Base-by-base conservation (phyloP, 2,329 filamentous ascomycete genomes). In the Hortaea sp. region DNA sequence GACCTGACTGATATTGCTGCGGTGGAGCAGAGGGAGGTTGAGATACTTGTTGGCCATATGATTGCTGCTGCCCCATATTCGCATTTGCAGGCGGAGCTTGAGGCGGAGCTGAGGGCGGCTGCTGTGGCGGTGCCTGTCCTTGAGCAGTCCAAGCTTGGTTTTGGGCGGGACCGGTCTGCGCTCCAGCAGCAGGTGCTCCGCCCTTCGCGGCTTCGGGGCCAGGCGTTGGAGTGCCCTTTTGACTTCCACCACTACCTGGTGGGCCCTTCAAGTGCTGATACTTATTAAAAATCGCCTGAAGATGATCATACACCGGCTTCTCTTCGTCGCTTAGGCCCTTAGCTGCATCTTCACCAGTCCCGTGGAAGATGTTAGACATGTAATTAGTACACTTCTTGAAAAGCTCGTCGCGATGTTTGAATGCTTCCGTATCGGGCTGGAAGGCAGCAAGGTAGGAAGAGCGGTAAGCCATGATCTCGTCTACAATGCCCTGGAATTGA, bases 391-490 rank as follows among this genome's bases (percentile, higher is more conserved):
- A 51, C 32, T 48, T 51, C 43, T 46, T 53, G 51, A 55, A 55
- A 9, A 53, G 29, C 11, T 53, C 50, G 37, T 49, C 46, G 27
- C 47, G 46, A 34, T 42, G 28, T 7, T 50, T 50, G 44, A 49
- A 52, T 13, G 27, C 44, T 5, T 30, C 35, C 9, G 44, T 29
- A 29, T 48, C 48, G 2, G 45, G 45, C 29, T n/a, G 7, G 30
- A 37, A 45, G 12, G 20, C 12, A 2, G 49, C 45, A 7, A 57
- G 44, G 31, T 53, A 55, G 6, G 44, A 31, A n/a, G 49, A 42
- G 34, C 53, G 51, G 39, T 51, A 58, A 13, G 39, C 39, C 48
- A 59, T 50, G 31, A 59, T 58, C 35, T 53, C 55, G 39, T 53
- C 49, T 5, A 59, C 54, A 29, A 59, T 49, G 11, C 44, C 45